Evolutionary conservation across 2,329 filamentous ascomycete genomes (phyloP).

Genomic region (Aspergillus latus): DNA sequence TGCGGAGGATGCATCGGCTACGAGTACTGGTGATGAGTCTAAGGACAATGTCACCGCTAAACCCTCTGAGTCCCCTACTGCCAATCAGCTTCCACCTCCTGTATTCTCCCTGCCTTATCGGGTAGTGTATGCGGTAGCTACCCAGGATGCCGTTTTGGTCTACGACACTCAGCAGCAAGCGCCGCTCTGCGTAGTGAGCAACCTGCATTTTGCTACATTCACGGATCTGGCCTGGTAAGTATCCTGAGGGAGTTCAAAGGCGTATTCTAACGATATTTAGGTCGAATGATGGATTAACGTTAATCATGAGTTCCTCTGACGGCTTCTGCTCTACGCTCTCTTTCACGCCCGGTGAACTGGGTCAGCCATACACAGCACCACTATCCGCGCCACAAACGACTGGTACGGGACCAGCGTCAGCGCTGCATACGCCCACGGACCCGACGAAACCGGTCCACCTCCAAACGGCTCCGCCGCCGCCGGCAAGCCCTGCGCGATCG

Average conservation of each 20-base stretch:
- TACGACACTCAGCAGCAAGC: conserved; percentile 98
- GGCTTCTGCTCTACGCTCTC: conserved; percentile 93
- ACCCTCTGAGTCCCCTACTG: conserved; percentile 48
- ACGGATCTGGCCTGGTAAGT: conserved; percentile 91
- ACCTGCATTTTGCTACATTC: conserved; percentile 94
- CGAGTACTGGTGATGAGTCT: conserved; percentile 51
- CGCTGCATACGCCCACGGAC: conserved; percentile 69
- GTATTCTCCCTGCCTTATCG: conserved; percentile 87
- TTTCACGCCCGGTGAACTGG: conserved; percentile 80
- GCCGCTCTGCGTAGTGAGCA: conserved; percentile 91
- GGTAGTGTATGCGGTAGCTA: conserved; percentile 95
- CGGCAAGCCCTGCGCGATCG: conserved; percentile 77
- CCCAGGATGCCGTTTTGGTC: conserved; percentile 88
- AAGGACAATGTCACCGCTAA: conserved; percentile 57
- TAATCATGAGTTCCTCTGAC: conserved; percentile 96
- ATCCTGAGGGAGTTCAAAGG: neutral
- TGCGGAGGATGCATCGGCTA: conserved; percentile 76
- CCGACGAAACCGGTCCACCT: conserved; percentile 58
- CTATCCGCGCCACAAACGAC: conserved; percentile 32
- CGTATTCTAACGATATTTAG: conserved; percentile 45
- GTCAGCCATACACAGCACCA: conserved; percentile 68
- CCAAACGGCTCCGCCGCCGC: conserved; percentile 53
- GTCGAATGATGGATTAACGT: conserved; percentile 72
- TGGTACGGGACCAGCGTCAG: conserved; percentile 51
- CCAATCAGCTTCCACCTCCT: conserved; percentile 52